Base-by-base conservation (phyloP, 176 grass and related monocot species). In the Thalia dealbata region DNA sequence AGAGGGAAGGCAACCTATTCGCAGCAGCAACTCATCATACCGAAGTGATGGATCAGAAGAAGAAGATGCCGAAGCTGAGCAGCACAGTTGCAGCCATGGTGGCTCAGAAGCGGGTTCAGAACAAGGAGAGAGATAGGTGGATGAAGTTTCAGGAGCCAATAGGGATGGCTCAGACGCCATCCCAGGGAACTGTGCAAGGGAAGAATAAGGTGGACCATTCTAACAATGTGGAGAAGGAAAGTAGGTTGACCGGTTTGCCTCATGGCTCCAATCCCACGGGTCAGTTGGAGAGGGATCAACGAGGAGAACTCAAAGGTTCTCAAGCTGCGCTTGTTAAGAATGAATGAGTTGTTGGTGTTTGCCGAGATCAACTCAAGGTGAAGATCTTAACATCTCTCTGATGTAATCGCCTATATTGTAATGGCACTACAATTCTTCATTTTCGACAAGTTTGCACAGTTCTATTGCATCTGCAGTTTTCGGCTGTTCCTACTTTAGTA, bases 71-170 rank as follows among this genome's bases (percentile, higher is more conserved):
- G 26, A 71, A 71, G 69, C 23, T 28, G 46, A 71, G 25, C n/a
- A 70, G 43, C 46, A 30, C 69, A 18, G 69, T 71, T 7, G 69
- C 45, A 9, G 10, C 46, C 45, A 71, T 18, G 43, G 69, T 29
- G 8, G 42, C 3, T 9, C 65, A 69, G 65, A 69, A 42, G 35
- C 26, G 24, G 45, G 24, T 71, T 51, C 23, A 27, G 14, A 71
- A 29, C 45, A 51, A 24, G 69, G 69, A 71, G 24, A 71, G 69
- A 45, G 69, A 71, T 18, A 50, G 69, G 28, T 71, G 69, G 69
- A 71, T 71, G 24, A 48, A 22, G 25, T 71, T 71, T 71, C 69
- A 71, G 69, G 69, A 71, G 48, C 69, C 69, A 45, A 48, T 71
- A 21, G 46, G 69, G 48, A 41, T 71, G 69, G 43, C 14, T 10